Evolutionary conservation across 83 land plant genomes (phyloP).

Genomic region (Thuja plicata): DNA sequence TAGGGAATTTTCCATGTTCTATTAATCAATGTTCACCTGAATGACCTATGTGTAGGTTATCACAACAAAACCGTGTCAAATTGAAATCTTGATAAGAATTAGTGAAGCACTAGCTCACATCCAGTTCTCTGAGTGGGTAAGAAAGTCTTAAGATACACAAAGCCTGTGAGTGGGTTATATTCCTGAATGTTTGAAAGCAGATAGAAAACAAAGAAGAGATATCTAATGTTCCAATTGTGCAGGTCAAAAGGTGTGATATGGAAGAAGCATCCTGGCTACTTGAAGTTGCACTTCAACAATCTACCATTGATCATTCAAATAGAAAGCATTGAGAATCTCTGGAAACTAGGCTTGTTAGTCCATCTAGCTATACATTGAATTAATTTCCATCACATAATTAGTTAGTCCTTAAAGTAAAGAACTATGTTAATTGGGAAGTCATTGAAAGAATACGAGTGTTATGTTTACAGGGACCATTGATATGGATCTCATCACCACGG

Average conservation of each 20-base stretch:
- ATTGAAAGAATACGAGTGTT: background rate
- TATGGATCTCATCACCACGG: slow-evolving; percentile 98
- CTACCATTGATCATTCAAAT: slow-evolving; percentile 90
- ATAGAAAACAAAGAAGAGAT: background rate
- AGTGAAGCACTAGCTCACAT: slow-evolving; percentile 94
- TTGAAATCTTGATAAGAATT: slow-evolving; percentile 88
- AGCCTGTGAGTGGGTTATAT: background rate
- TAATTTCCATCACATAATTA: background rate
- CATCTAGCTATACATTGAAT: background rate
- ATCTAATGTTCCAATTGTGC: background rate
- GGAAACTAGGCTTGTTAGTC: background rate
- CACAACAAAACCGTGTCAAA: slow-evolving; percentile 94
- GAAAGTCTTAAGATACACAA: background rate
- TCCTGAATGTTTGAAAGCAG: background rate
- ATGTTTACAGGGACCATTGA: slow-evolving; percentile 81
- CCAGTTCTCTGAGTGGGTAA: slow-evolving; percentile 85
- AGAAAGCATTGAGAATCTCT: slow-evolving; percentile 35
- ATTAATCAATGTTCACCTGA: background rate
- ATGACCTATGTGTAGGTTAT: slow-evolving; percentile 69
- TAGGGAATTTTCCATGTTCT: background rate
- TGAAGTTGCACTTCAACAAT: slow-evolving; percentile 93
- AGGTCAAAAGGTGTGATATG: slow-evolving; percentile 88
- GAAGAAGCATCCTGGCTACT: slow-evolving; percentile 78
- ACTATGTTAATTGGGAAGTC: background rate
- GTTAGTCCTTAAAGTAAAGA: background rate